A percentile compares a stretch with the other conserved stretches of the same genome.
These are phyloP conservation scores for Dendrobium chrysotoxum DNA, from an alignment of 106 monocot species.

Conservation along the genomic window DNA sequence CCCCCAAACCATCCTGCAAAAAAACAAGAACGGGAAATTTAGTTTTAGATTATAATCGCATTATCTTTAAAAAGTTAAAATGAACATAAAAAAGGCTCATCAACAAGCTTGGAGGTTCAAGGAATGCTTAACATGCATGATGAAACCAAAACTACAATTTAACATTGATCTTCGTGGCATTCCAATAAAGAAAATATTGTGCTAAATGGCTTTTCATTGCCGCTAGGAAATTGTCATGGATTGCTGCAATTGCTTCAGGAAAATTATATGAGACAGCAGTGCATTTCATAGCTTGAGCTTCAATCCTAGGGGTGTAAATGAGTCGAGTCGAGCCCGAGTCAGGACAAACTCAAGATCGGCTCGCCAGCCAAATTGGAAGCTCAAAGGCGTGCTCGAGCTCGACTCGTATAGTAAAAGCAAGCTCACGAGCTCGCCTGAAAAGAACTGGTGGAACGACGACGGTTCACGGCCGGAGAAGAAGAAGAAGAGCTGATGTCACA, in stretches of 20 bases:
- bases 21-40: slow-evolving; percentile 5
- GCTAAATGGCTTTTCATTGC: neutral
- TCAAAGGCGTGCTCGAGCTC: too few species aligned
- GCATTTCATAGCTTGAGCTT: neutral
- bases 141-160: neutral
- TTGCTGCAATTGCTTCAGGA: neutral
- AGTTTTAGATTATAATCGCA: neutral
- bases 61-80: neutral
- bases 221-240: neutral
- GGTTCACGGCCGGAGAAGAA: too few species aligned
- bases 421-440: too few species aligned
- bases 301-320: too few species aligned
- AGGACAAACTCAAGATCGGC: too few species aligned
- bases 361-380: too few species aligned
- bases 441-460: too few species aligned
- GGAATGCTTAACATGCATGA: neutral
- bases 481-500: too few species aligned
- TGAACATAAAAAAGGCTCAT: neutral
- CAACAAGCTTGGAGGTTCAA: neutral
- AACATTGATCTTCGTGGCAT: neutral
- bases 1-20: slow-evolving; percentile 94
- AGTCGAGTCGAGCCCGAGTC: too few species aligned
- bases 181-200: neutral
- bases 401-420: too few species aligned
- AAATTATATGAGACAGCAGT: neutral